A percentile compares a stretch with the other conserved stretches of the same genome.
phyloP scores from a whole-genome alignment of 192 early-diverging fungal genomes.

The Coemansia furcata region DNA sequence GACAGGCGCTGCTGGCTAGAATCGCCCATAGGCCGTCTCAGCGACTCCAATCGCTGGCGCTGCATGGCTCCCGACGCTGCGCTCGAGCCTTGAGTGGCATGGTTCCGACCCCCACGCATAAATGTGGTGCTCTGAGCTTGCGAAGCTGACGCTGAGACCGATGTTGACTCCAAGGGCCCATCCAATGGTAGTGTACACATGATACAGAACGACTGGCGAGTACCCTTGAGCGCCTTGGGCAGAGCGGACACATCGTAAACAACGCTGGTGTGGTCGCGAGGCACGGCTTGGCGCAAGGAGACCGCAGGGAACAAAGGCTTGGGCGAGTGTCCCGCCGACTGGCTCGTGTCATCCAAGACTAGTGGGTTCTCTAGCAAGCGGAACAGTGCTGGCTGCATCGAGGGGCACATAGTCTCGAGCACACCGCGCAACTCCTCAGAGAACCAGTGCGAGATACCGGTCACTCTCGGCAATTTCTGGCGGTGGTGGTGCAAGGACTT shows the following conservation, averaged over 20 bases:
- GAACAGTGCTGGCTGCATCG: slow-evolving; percentile 45
- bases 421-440: slow-evolving; percentile 50
- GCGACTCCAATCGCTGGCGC: slow-evolving; percentile 34
- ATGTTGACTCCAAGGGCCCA: background rate
- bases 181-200: slow-evolving; percentile 47
- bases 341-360: slow-evolving; percentile 24
- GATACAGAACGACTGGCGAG: slow-evolving; percentile 52
- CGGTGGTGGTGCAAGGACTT: slow-evolving; percentile 40
- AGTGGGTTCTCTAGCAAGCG: slow-evolving; percentile 48
- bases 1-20: slow-evolving; percentile 27
- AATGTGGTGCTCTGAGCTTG: background rate
- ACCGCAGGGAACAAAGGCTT: slow-evolving; percentile 46
- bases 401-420: slow-evolving; percentile 43
- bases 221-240: slow-evolving; percentile 46
- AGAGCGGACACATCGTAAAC: slow-evolving; percentile 45
- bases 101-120: background rate
- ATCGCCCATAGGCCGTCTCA: slow-evolving; percentile 27
- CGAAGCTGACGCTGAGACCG: background rate
- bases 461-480: slow-evolving; percentile 44
- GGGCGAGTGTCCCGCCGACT: slow-evolving; percentile 13
- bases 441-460: slow-evolving; percentile 50
- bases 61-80: slow-evolving; percentile 5
- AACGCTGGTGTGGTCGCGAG: slow-evolving; percentile 11
- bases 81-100: background rate
- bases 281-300: slow-evolving; percentile 16